These are phyloP conservation scores for Mentha longifolia DNA, from an alignment of 257 asterid genomes.

Conservation along the genomic window DNA sequence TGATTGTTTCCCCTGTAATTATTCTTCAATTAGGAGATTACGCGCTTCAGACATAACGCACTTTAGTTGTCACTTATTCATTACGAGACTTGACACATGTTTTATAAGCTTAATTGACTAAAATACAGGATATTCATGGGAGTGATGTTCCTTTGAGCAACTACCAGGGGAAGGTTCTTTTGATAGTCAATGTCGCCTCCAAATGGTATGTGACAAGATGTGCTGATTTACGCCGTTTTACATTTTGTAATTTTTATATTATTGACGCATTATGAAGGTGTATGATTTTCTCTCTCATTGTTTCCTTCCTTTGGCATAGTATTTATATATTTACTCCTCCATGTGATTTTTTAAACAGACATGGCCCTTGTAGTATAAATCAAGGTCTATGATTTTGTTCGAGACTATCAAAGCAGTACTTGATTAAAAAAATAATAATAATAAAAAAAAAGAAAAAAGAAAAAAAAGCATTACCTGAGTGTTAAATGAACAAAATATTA, in stretches of 20 bases:
- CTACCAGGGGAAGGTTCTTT: conserved; percentile 76
- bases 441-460: too few relatives aligned
- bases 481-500: too few relatives aligned
- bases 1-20: conserved; percentile 2
- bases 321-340: not conserved
- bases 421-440: too few relatives aligned
- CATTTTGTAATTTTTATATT: not conserved
- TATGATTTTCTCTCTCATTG: not conserved
- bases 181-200: conserved; percentile 87
- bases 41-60: not conserved
- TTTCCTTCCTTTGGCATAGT: not conserved
- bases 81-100: not conserved
- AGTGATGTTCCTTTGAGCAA: conserved; percentile 72
- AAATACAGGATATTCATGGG: conserved; percentile 71
- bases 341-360: too few relatives aligned
- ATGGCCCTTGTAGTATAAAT: too few relatives aligned
- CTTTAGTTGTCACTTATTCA: not conserved
- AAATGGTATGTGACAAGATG: conserved; percentile 57
- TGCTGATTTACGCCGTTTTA: conserved; percentile 1
- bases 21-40: conserved; percentile 1
- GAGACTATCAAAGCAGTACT: too few relatives aligned
- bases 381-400: too few relatives aligned
- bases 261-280: not conserved
- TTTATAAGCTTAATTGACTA: conserved; percentile 20
- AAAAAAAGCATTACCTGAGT: too few relatives aligned